Percentiles rank a stretch among this genome's conserved stretches.
Conservation (phyloP, 805 yeast species). For the Lipomyces japonicus region DNA sequence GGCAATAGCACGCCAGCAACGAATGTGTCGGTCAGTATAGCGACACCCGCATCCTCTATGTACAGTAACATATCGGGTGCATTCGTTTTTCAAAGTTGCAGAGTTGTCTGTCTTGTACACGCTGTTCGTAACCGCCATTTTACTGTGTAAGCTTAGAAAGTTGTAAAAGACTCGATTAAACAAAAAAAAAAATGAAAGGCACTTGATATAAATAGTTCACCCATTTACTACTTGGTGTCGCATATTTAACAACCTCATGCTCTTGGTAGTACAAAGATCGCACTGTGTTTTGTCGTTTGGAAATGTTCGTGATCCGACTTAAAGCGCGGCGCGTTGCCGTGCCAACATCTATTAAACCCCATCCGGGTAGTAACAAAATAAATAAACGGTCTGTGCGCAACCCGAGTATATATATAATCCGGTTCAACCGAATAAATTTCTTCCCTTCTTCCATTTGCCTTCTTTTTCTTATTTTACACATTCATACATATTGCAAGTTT, state of each 20-base stretch:
- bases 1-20: neutral
- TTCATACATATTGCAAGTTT: conserved; percentile 5
- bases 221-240: too few species aligned
- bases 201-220: too few species aligned
- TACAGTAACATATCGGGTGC: neutral
- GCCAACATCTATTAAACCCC: too few species aligned
- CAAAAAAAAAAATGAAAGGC: too few species aligned
- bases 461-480: neutral
- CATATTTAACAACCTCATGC: too few species aligned
- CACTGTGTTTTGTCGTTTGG: too few species aligned
- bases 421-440: neutral
- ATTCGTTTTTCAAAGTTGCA: neutral
- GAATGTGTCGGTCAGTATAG: neutral
- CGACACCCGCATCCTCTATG: neutral
- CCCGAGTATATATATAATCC: too few species aligned
- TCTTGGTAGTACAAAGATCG: too few species aligned
- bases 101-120: neutral
- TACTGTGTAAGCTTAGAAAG: too few species aligned
- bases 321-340: conserved; percentile 1
- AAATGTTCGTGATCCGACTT: too few species aligned
- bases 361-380: too few species aligned
- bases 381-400: neutral
- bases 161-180: neutral
- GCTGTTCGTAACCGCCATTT: too few species aligned
- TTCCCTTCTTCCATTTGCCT: neutral